Evolutionary conservation across 176 grass and related monocot genomes (phyloP).

Genomic region (Avena sativa): DNA sequence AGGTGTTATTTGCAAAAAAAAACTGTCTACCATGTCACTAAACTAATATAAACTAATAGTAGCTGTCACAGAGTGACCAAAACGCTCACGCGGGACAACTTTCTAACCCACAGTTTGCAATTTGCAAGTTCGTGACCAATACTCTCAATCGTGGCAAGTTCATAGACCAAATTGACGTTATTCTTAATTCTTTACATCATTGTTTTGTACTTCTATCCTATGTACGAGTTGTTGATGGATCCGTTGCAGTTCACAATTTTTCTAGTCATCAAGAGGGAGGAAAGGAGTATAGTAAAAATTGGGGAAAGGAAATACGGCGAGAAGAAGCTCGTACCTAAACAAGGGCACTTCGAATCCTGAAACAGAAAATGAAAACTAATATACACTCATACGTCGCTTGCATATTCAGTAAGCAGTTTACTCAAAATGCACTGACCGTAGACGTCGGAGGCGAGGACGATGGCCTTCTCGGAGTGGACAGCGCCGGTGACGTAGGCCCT

Average conservation of each 20-base stretch:
- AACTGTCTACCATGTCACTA: no score
- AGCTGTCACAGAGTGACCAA: no score
- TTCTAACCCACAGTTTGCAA: no score
- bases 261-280: neutral
- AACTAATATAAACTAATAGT: no score
- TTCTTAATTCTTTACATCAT: no score
- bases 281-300: neutral
- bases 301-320: neutral
- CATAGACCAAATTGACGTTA: no score
- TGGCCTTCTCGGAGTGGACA: neutral
- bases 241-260: neutral
- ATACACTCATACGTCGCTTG: neutral
- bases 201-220: neutral
- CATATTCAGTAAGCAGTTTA: neutral
- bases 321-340: conserved; percentile 27
- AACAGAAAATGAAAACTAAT: neutral
- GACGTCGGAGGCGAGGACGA: conserved; percentile 41
- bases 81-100: no score
- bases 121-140: no score
- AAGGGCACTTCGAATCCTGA: conserved; percentile 46
- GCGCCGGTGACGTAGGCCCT: conserved; percentile 37
- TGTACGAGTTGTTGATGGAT: neutral
- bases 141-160: no score
- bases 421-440: conserved; percentile 10
- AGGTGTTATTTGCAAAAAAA: no score